Base-by-base conservation (phyloP, 2,329 filamentous ascomycete genomes). In the Ascochyta rabiei region DNA sequence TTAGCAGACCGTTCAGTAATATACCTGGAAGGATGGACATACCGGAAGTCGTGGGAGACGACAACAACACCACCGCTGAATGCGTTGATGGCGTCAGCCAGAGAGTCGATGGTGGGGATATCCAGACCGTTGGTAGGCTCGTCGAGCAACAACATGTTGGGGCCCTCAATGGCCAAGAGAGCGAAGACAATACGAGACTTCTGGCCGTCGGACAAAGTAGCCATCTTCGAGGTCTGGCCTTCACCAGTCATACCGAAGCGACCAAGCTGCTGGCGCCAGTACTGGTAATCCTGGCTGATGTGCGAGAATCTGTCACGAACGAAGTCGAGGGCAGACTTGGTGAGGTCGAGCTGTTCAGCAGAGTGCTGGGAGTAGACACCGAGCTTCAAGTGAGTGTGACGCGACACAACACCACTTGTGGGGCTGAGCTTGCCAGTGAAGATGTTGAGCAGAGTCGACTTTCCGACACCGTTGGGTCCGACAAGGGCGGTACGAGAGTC, bases 111-210 rank as follows among this genome's bases (percentile, higher is more conserved):
- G 48, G 95, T 98, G 26, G 95, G 93, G 64, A 99, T 99, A 84
- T 99, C 95, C 61, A 99, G 83, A 85, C 95, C 95, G 87, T 99
- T 99, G 76, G 95, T 99, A 77, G 95, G 96, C 82, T 99, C 95
- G 81, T 99, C 95, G 52, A 99, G 86, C 67, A 99, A 80, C 68
- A 99, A 80, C 95, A 99, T 99, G 84, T 99, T 99, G 68, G 95
- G 95, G 24, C 87, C 82, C 69, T 99, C 95, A 64, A 99, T 97
- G 63, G 95, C 95, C 63, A 99, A 82, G 67, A 99, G 83, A 35
- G 95, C 95, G 75, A 99, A 99, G 37, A 99, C 95, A 73, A 99
- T 97, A 85, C 96, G 90, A 73, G 88, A 93, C 86, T 96, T 96
- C 81, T 99, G 95, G 49, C 95, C 95, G 76, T 99, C 95, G 60